These are phyloP conservation scores for Polyporus tsugae DNA, from an alignment of 1,284 basidiomycete species.

Conservation along the genomic window DNA sequence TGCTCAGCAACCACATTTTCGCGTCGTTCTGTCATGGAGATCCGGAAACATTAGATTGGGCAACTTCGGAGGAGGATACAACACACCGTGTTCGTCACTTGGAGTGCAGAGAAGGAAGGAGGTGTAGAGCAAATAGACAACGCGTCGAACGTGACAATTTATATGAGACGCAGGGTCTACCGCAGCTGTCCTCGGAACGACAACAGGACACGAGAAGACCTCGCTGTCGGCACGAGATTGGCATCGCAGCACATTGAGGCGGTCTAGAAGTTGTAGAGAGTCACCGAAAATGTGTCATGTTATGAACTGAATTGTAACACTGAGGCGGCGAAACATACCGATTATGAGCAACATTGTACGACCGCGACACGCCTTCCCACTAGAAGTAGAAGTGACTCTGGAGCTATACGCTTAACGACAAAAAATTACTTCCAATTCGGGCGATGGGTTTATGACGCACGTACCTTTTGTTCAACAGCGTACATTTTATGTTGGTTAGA, in stretches of 20 bases:
- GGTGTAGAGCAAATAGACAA: neutral
- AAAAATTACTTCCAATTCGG: too few species aligned
- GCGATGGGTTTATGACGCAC: too few species aligned
- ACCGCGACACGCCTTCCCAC: too few species aligned
- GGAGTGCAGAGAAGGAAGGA: neutral
- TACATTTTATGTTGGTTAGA: too few species aligned
- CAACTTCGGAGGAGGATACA: neutral
- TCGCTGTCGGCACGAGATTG: neutral
- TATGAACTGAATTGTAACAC: neutral
- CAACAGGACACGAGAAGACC: neutral
- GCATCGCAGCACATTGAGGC: neutral
- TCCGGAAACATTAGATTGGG: neutral
- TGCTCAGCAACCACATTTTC: constrained; percentile 14
- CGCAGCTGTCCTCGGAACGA: neutral
- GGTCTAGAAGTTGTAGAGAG: neutral
- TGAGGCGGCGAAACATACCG: neutral
- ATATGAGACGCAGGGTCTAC: neutral
- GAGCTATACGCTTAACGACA: too few species aligned
- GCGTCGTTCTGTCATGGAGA: neutral
- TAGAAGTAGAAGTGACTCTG: too few species aligned
- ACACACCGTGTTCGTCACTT: neutral
- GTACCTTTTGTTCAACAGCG: too few species aligned
- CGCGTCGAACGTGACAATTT: neutral
- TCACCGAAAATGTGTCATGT: neutral
- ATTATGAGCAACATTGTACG: neutral